Percentiles rank a stretch among this genome's conserved stretches.
These are phyloP conservation scores for Cystoderma amianthinum DNA, from an alignment of 768 basidiomycete genomes.

Conservation along the genomic window DNA sequence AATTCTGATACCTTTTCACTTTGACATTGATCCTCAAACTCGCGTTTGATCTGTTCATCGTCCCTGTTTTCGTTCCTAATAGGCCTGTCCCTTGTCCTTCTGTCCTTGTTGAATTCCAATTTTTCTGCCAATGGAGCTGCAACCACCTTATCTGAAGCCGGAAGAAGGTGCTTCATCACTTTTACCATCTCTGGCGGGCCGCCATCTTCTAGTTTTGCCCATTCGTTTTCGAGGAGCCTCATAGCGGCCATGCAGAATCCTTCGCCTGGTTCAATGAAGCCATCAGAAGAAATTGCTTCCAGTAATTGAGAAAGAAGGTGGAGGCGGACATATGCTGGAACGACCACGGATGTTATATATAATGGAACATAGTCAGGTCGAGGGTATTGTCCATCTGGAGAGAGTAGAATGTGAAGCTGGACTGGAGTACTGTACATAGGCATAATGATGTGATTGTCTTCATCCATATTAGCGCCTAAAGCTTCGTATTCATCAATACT, in stretches of 20 bases:
- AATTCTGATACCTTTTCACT: constrained; percentile 25
- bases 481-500: constrained; percentile 41
- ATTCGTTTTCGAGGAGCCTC: constrained; percentile 64
- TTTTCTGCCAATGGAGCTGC: no score
- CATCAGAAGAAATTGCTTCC: constrained; percentile 40
- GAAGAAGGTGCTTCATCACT: constrained; percentile 58
- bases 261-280: constrained; percentile 59
- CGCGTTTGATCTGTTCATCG: constrained; percentile 40
- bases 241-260: constrained; percentile 68
- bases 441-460: constrained; percentile 44
- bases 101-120: constrained; percentile 2
- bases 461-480: constrained; percentile 45
- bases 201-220: constrained; percentile 57
- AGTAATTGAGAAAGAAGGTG: constrained; percentile 70
- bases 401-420: constrained; percentile 58
- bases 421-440: constrained; percentile 62
- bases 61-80: constrained; percentile 33
- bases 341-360: constrained; percentile 62
- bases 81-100: no score
- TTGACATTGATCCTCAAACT: constrained; percentile 40
- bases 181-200: constrained; percentile 72
- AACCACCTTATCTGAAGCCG: constrained; percentile 12
- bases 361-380: constrained; percentile 53
- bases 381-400: constrained; percentile 34
- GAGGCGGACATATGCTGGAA: constrained; percentile 77